Conservation (phyloP, 495 filamentous ascomycete species). For the Podospora fimiseda region DNA sequence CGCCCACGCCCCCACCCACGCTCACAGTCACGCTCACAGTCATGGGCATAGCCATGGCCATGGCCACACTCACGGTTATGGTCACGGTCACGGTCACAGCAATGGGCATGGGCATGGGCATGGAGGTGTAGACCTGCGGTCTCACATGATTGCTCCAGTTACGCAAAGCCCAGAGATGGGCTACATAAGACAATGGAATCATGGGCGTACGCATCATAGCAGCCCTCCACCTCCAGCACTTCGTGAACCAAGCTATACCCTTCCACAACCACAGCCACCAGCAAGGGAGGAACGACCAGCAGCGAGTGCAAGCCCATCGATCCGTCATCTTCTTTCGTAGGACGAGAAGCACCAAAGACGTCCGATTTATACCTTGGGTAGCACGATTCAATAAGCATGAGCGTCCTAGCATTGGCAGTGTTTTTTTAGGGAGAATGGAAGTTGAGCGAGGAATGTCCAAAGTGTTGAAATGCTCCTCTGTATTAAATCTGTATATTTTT, state of each 20-base stretch:
- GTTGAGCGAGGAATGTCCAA: not conserved
- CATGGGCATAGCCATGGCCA: not conserved
- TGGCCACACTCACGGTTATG: no score
- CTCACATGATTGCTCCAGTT: conserved; percentile 24
- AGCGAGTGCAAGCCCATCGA: conserved; percentile 69
- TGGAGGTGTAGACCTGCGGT: conserved; percentile 22
- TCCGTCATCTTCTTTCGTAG: conserved; percentile 67
- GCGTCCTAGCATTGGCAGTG: not conserved
- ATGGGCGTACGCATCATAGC: not conserved
- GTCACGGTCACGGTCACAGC: no score
- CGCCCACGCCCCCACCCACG: no score
- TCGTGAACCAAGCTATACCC: conserved; percentile 25
- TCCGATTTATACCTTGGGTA: no score
- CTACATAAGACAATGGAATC: conserved; percentile 27
- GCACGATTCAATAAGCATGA: no score
- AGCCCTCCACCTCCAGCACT: conserved; percentile 1
- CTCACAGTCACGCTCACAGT: no score
- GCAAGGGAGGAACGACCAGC: conserved; percentile 37
- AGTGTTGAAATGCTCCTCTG: not conserved
- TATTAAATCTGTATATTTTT: no score
- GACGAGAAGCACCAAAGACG: no score
- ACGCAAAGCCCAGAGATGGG: conserved; percentile 29
- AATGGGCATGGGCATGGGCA: not conserved
- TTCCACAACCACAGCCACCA: conserved; percentile 14
- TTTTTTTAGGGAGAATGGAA: no score